Evolutionary conservation across 1,284 basidiomycete species (phyloP), one percentile per base, ranked within the genome.

Genomic region (Mrakiaceae sp.): DNA sequence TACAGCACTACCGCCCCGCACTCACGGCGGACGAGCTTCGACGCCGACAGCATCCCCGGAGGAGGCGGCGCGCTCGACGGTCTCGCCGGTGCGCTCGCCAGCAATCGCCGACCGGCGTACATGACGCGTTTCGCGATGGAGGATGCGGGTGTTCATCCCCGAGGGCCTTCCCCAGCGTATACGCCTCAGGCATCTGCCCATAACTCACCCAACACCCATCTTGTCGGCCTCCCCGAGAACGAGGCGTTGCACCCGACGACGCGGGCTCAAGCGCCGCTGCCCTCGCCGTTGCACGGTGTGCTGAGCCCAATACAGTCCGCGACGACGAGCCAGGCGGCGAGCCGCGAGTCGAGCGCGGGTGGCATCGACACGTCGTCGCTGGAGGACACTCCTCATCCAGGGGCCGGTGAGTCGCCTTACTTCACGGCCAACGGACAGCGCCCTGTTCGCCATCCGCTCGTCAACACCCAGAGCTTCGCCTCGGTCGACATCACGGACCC

Each of bases 131-230:
- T 64, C 63, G 47, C 47, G 52, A 39, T 64, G 51, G 63, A 58
- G 10, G 63, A 57, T 3, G 27, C 48, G 9, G 49, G 52, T 11
- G 48, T 27, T 10, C 70, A 74, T 27, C 27, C 27, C 12, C 66
- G 75, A 52, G 76, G 76, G 3, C 76, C 75, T 4, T 75, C 75
- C 1, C 76, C 76, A 3, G 76, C 76, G 1, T 77, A 76, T 61
- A 75, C 74, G 0, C 70, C 72, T 16, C 40, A 56, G 16, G 5
- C 66, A 61, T 55, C 68, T 61, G 9, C 67, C 43, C 39, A 40
- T 52, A 27, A 40, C 5, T 61, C 60, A 9, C 57, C 63, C 8
- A 43, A 50, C 39, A 4, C 52, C 50, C 60, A 39, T n/a, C 42
- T 40, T 11, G 51, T n/a, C 51, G 27, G 27, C 27, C 27, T 27